Evolutionary conservation across 176 grass and related monocot species (phyloP), one percentile per base, ranked within the genome.

Genomic region (Lolium perenne): DNA sequence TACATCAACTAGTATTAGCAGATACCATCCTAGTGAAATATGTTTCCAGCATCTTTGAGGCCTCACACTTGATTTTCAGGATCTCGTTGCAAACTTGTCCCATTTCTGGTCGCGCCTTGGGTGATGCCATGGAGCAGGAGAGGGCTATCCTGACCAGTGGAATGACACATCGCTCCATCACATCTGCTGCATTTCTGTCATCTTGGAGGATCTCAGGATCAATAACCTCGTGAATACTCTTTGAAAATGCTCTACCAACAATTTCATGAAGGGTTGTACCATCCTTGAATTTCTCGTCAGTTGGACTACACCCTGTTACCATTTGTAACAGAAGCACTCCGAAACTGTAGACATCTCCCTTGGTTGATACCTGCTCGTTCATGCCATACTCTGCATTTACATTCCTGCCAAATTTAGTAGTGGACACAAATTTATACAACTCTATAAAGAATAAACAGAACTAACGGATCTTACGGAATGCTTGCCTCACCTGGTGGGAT

Each of bases 331-430:
- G 3, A 54, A 89, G 65, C 49, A 89, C 77, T 2, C 87, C 87
- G 2, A 73, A 89, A 47, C 87, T 84, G 29, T 89, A 89, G 13
- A 74, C 69, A 11, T 89, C 87, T 11, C 81, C 87, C 68, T 79
- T 56, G 0, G 58, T 65, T 50, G 80, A 83, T 17, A 60, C 46
- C 22, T 61, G 0, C 4, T 53, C 46, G 1, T 80, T 54, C 35
- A 62, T 60, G 4, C 74, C 86, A 6, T 88, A 88, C 6, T 47
- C 45, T 47, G 45, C 45, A 47, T 47, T 47, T 29, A 9, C 45
- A 47, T 9, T 47, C 45, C 1, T 47, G 8, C 1, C 29, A 29
- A 29, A 29, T 29, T 47, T 47, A 47, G 45, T 8, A 47, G 45
- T 47, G 45, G 7, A 9, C 45, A 47, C 45, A 47, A 47, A 47